Base-by-base conservation (phyloP, 129 eudicot species). In the Glebionis coronaria region DNA sequence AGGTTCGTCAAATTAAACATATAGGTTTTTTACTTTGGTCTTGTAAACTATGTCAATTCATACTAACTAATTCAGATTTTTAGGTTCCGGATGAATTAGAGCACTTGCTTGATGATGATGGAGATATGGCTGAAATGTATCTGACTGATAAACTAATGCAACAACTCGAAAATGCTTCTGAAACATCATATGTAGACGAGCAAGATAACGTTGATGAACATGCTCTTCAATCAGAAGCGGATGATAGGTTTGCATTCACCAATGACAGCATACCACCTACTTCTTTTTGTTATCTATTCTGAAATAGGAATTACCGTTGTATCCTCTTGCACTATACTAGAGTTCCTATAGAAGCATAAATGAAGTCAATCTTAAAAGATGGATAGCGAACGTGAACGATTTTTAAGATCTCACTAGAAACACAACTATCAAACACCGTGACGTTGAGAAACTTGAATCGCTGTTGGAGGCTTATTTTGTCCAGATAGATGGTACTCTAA, bases 71-170 rank as follows among this genome's bases (percentile, higher is more conserved):
- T 49, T 67, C 60, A 67, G 64, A 75, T 75, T 61, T 38, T 67
- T 44, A 50, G 74, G 97, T 88, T 54, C 81, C 96, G 77, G 97
- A 91, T 56, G 97, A 88, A 40, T 71, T 91, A 55, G 96, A 91
- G 72, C 88, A 91, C 64, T 79, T 91, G 69, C 88, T 91, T 31
- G 97, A 90, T 54, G 99, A 94, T 75, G 95, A 94, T 72, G 97
- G 85, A 46, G 97, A 94, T 81, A 86, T 90, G 99, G 99, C 99
- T 27, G 99, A 94, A 76, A 94, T 94, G 99, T 90, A 94, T 73
- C 83, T 94, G 29, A 94, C 99, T 28, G 95, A 94, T 12, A 91
- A 91, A 70, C 23, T 84, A 63, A 67, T 70, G 38, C 85, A 82
- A 46, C 84, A 79, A 71, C 81, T 80, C 29, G 93, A 87, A 44